Evolutionary conservation across 2,329 filamentous ascomycete genomes (phyloP), one percentile per base, ranked within the genome.

Genomic region (Aspergillus aculeatinus): DNA sequence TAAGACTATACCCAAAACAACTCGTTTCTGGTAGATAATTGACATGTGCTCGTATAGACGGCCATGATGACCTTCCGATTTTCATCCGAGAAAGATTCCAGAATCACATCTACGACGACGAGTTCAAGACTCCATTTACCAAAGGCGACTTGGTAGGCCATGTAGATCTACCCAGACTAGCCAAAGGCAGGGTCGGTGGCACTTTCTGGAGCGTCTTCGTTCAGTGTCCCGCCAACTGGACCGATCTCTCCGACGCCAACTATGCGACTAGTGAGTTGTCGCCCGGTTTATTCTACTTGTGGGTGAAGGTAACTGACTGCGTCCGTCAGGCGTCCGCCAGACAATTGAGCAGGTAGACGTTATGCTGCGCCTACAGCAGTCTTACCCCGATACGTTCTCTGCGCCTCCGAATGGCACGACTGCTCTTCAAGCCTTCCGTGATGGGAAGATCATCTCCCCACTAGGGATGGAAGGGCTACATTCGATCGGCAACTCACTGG

Each of bases 131-230:
- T 42, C 83, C 84, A 5, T 96, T 96, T 70, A 84, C 88, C 65
- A 79, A 89, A 23, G 91, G 90, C 33, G 85, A 84, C 0, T 77
- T 96, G 55, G 70, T 74, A 0, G 82, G 82, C 3, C 90, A 98
- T 66, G 89, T 95, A 55, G 94, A 98, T 73, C 79, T 96, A 9
- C 87, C 89, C 1, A 86, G 93, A 5, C 82, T 96, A 51, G 82
- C 84, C 39, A 76, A 85, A 53, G 92, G 93, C 63, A 67, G 68
- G 31, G 69, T 75, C 4, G 92, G 92, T 44, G 94, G 92, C 58
- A 88, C 90, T n/a, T 97, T 97, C 74, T 97, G 93, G 94, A 93
- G 89, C 72, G 91, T 95, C 10, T 98, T 83, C 69, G 86, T 89
- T 47, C 85, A 85, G 0, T 97, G 93, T 70, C 92, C 93, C 0